Evolutionary conservation across 495 filamentous ascomycete genomes (phyloP), one percentile per base, ranked within the genome.

Genomic region (Rhizodiscina lignyota): DNA sequence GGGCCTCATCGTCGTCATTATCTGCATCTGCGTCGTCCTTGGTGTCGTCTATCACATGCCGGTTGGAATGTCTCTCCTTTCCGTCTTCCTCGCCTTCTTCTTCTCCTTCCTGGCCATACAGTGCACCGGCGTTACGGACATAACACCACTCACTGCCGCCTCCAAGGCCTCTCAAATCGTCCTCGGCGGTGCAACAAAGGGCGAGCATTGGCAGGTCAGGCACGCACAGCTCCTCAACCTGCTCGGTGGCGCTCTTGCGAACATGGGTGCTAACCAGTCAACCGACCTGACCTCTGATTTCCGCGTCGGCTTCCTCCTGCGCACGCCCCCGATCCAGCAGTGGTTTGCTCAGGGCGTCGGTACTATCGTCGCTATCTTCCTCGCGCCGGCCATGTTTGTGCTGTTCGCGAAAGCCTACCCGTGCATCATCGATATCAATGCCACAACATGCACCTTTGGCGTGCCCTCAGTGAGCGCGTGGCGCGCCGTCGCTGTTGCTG

Each of bases 31-130:
- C 48, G 49, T 78, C 29, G 62, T 79, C 41, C 62, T 72, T 45
- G 62, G 61, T 29, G 54, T 74, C 15, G 68, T 76, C 50, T 77
- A 65, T 54, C 59, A 68, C 2, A 74, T 74, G 59, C 55, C 69
- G 38, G 60, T 69, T 4, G 73, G 73, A 24, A 53, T 72, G 37
- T 70, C 68, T 11, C 57, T 80, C 33, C 57, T 80, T 21, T 67
- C 73, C 18, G 59, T 68, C 42, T 23, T 79, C 20, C 55, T 80
- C 19, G 70, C 71, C 31, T 74, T 79, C 61, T 50, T 79, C 49
- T 79, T 79, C 52, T 68, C 72, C 11, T 79, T 79, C 59, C 55
- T 79, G 30, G 70, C 68, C 38, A 73, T 77, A 43, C 71, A 79
- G 50, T 68, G 70, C 48, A 67, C 67, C 12, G 64, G 61, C 36